These are phyloP conservation scores for Rhizophora mangle DNA, from an alignment of 345 rosid genomes.

Conservation along the genomic window DNA sequence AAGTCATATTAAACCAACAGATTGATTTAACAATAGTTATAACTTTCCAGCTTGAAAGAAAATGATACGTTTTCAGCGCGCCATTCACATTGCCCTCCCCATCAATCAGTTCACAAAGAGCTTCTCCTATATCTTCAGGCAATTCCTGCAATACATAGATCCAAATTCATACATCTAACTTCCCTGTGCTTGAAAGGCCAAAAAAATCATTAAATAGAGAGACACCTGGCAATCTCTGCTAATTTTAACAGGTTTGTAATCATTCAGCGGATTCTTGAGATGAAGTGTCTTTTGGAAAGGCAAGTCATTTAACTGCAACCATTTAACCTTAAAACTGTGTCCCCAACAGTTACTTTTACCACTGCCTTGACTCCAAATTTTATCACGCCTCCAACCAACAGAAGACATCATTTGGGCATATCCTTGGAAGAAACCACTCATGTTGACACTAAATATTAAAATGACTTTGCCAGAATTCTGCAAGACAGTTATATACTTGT, in stretches of 20 bases:
- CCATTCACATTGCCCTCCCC: constrained; percentile 48
- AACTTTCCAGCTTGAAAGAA: constrained; percentile 3
- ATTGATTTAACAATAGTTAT: constrained; percentile 7
- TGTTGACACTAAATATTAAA: constrained; percentile 91
- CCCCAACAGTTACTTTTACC: constrained; percentile 92
- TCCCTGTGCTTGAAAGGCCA: constrained; percentile 4
- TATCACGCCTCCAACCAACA: constrained; percentile 90
- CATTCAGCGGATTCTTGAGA: constrained; percentile 91
- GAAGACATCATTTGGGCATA: constrained; percentile 95
- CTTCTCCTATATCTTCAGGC: constrained; percentile 81
- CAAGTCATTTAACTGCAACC: constrained; percentile 76
- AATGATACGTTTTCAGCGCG: constrained; percentile 47
- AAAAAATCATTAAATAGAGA: constrained; percentile 5
- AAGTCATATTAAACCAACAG: constrained; percentile 20
- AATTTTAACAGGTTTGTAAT: constrained; percentile 91
- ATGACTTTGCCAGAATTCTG: constrained; percentile 83
- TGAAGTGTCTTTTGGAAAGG: constrained; percentile 96
- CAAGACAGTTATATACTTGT: constrained; percentile 40
- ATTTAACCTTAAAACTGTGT: constrained; percentile 82
- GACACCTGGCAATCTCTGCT: constrained; percentile 97
- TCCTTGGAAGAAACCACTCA: constrained; percentile 99
- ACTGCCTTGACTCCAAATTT: constrained; percentile 84
- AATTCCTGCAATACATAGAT: constrained; percentile 53
- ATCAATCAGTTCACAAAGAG: constrained; percentile 88
- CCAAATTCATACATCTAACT: constrained; percentile 5